Evolutionary conservation across 176 grass and related monocot genomes (phyloP), one percentile per base, ranked within the genome.

Genomic region (Carex scoparia): DNA sequence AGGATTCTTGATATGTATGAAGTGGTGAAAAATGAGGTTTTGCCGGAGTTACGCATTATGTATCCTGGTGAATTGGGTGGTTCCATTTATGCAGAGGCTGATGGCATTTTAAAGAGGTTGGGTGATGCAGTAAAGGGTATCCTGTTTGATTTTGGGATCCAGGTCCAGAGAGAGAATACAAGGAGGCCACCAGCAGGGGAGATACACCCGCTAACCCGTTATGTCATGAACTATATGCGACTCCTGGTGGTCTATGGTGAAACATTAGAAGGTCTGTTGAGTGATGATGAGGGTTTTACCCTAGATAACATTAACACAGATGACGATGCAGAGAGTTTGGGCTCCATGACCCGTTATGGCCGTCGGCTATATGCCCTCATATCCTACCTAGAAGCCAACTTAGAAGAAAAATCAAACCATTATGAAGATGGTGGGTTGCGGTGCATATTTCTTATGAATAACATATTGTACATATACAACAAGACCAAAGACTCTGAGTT

Each of bases 371-470:
- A 90, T 62, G 84, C 90, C 72, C 84, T 98, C 16, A 90, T 95
- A 73, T 95, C 93, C 61, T 95, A 98, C 85, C 87, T 98, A 72
- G 96, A 98, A 81, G 85, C 79, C n/a, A 98, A 98, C 87, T 81
- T 98, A 67, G 91, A 94, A 69, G 96, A 93, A 76, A 98, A 95
- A 85, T 95, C 93, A 51, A 95, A 90, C 54, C 89, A 94, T 28
- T 98, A 98, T 28, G 93, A 95, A 87, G 96, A 98, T 66, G 85
- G 84, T 13, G 96, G 93, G 3, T 81, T 98, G 71, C 84, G 85
- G 80, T 95, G 91, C 86, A 90, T 98, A 92, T 98, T 98, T 91
- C 87, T 94, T 66, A 98, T 98, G 96, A 98, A 95, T 69, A 98
- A 98, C 69, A 91, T 92, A 82, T 86, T 92, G 14, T 95, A 98